These are phyloP conservation scores for Gymnopilus junonius DNA, from an alignment of 768 basidiomycete species.

Conservation along the genomic window DNA sequence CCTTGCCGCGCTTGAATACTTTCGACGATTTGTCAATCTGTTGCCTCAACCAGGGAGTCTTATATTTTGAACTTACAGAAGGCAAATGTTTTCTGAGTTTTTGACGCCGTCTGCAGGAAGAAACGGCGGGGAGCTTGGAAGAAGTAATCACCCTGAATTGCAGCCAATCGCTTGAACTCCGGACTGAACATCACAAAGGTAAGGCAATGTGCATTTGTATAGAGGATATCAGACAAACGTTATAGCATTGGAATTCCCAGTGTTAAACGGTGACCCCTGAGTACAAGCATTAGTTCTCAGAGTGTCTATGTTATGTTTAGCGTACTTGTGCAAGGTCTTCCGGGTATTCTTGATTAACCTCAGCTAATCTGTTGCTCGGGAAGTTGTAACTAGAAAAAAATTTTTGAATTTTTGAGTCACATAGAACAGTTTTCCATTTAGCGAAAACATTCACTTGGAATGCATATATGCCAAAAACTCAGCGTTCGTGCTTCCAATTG, in stretches of 20 bases:
- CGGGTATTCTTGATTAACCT: background rate
- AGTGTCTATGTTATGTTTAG: too few relatives aligned
- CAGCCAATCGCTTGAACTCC: conserved; percentile 44
- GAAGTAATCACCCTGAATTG: conserved; percentile 40
- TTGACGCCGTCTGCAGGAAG: conserved; percentile 31
- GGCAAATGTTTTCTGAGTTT: conserved; percentile 12
- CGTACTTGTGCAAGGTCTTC: background rate
- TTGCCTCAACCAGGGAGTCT: too few relatives aligned
- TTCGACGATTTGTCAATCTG: background rate
- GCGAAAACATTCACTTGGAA: conserved; percentile 18
- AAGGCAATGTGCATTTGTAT: background rate
- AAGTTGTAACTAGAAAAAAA: background rate
- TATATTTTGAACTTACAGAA: background rate
- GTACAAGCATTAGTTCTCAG: background rate
- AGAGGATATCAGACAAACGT: conserved; percentile 18
- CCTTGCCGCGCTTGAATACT: conserved; percentile 39
- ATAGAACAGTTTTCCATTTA: background rate
- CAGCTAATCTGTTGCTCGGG: background rate
- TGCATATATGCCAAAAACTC: conserved; percentile 24
- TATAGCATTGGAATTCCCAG: conserved; percentile 25
- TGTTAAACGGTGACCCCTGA: conserved; percentile 30
- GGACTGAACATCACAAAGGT: conserved; percentile 27
- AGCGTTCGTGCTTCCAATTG: conserved; percentile 17
- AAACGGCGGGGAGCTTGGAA: conserved; percentile 42
- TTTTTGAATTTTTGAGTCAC: background rate